phyloP scores from a whole-genome alignment of 768 basidiomycete species.

The Boletus speciosus region DNA sequence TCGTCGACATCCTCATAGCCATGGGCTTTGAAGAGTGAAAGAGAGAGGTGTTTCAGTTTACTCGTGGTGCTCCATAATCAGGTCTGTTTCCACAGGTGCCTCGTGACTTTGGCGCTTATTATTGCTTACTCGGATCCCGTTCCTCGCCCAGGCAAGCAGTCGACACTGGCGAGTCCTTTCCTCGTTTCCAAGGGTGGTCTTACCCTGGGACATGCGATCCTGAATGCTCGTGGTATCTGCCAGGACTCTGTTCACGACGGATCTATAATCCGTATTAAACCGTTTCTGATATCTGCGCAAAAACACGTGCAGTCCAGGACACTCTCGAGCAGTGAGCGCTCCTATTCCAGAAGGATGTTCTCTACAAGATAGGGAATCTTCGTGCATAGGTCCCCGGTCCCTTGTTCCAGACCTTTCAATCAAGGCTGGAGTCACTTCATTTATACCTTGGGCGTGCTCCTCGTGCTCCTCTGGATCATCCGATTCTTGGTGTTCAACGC shows the following conservation, averaged over 20 bases:
- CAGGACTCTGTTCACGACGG: too few relatives aligned
- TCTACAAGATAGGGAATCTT: neutral
- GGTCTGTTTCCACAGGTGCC: neutral
- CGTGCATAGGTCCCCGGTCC: neutral
- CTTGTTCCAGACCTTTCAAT: constrained; percentile 44
- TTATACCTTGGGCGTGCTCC: constrained; percentile 60
- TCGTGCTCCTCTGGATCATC: constrained; percentile 56
- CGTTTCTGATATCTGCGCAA: too few relatives aligned
- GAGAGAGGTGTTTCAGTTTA: too few relatives aligned
- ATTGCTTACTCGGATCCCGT: too few relatives aligned
- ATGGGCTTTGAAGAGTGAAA: too few relatives aligned
- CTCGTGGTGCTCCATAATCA: too few relatives aligned
- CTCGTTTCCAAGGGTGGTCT: neutral
- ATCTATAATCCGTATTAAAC: too few relatives aligned
- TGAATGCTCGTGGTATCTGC: too few relatives aligned
- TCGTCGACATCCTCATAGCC: too few relatives aligned
- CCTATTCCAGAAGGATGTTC: neutral
- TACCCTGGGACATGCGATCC: too few relatives aligned
- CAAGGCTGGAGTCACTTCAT: constrained; percentile 66
- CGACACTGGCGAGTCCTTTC: neutral
- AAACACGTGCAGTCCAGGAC: neutral
- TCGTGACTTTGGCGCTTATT: neutral
- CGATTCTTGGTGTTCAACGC: constrained; percentile 63
- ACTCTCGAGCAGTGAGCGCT: neutral
- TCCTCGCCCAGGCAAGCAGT: neutral